These are phyloP conservation scores for Cyberlindnera meyerae DNA, from an alignment of 805 yeast species.

Conservation along the genomic window DNA sequence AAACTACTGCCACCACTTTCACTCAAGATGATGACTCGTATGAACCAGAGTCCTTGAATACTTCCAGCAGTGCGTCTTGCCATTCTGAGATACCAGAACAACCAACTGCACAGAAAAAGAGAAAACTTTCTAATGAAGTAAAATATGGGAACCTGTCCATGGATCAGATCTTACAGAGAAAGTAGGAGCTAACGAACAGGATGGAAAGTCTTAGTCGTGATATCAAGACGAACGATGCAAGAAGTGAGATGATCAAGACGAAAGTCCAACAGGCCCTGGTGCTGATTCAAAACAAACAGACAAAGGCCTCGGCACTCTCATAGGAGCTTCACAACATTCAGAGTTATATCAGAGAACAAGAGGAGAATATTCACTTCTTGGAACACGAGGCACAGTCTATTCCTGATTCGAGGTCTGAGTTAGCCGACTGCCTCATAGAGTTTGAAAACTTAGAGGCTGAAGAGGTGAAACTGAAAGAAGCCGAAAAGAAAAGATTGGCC, in stretches of 20 bases:
- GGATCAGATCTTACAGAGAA: conserved; percentile 4
- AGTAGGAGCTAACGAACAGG: not conserved
- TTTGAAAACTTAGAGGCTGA: conserved; percentile 14
- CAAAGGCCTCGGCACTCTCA: not conserved
- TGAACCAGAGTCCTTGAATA: conserved; percentile 6
- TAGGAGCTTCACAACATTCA: not conserved
- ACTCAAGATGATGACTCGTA: not conserved
- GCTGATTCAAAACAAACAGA: not conserved
- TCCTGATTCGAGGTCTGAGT: conserved; percentile 1
- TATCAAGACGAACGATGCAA: not conserved
- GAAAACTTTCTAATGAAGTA: conserved; percentile 6
- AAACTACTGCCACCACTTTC: no score
- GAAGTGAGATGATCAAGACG: not conserved
- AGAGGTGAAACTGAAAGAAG: conserved; percentile 8
- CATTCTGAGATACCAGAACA: no score
- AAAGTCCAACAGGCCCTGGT: not conserved
- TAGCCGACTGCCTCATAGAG: conserved; percentile 8
- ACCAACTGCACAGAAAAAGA: no score
- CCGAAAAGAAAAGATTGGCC: conserved; percentile 6
- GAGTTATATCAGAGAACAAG: not conserved
- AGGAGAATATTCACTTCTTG: not conserved
- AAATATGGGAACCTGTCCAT: not conserved
- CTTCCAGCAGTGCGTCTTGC: no score
- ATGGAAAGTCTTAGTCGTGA: not conserved
- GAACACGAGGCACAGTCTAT: not conserved